Evolutionary conservation across 2,329 filamentous ascomycete species (phyloP), one percentile per base, ranked within the genome.

Genomic region (Alternaria angustiovoidea): DNA sequence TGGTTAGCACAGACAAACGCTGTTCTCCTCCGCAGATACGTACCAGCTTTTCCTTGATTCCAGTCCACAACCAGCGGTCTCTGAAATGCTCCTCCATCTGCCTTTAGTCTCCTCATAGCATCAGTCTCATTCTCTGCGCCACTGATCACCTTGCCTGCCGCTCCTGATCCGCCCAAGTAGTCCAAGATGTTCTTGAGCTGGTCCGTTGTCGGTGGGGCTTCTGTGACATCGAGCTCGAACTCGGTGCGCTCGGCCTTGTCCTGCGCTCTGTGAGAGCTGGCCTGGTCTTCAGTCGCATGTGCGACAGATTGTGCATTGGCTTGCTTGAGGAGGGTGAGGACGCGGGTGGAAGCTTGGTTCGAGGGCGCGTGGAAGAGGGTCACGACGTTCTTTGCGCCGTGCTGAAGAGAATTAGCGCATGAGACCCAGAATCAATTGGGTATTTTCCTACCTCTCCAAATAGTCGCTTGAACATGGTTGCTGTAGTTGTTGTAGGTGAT

Each of bases 341-440:
- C 90, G 61, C 90, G 88, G 51, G 87, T 83, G 4, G 94, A 97
- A 65, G 90, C 85, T 22, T 90, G 87, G 54, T 87, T 86, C 71
- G 85, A 86, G 59, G 94, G 87, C 80, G 92, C 91, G 86, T 97
- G 94, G 85, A 98, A 99, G 84, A 99, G 89, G 63, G 94, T 98
- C 77, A 98, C 88, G 68, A 96, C 92, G 83, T 98, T 94, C 73
- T 83, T 84, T 64, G 79, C 78, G 68, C 81, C 81, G 51, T 78
- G 74, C 82, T 82, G 57, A 24, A 30, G n/a, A 38, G 14, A 16
- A 7, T 20, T 46, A 48, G 38, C 18, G 26, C 5, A 12, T 47
- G 14, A 16, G 24, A 2, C 28, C 4, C 3, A 48, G 43, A n/a
- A 28, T 24, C 16, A 49, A 36, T 49, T 26, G 14, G 4, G n/a